Evolutionary conservation across 2,329 filamentous ascomycete species (phyloP), one percentile per base, ranked within the genome.

Genomic region (Colletotrichum cereale): DNA sequence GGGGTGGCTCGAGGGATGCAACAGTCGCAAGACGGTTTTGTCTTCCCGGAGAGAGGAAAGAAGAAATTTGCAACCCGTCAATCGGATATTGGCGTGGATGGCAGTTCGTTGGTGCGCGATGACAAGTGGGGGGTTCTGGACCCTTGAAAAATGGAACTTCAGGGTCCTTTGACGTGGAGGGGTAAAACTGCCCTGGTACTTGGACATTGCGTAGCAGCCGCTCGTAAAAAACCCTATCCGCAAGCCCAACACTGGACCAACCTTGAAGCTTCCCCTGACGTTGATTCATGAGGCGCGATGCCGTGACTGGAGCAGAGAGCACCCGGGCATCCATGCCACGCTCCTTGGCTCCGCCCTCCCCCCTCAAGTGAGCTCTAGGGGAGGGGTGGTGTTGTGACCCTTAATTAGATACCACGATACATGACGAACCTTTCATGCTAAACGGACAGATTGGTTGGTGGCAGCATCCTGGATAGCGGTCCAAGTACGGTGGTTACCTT

Each of bases 131-230:
- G 64, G 63, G 42, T 29, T 50, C 68, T 71, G 57, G 68, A 71
- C 68, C 68, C 68, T 71, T 71, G 68, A 67, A 71, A 71, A 68
- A 57, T 71, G 68, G 68, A 71, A 71, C 68, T 71, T 71, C 68
- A 71, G 68, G 68, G 68, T 71, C 68, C 65, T 62, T 53, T 56
- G 18, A 50, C 64, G 64, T 68, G 68, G 67, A 71, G 68, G 68
- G 68, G 68, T 71, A 67, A 52, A 40, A 57, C 34, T 48, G 56
- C 50, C 55, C 48, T 53, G 38, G 56, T 31, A 26, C 21, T 55
- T 47, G 66, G 34, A 29, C 42, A 44, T 61, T 61, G 57, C 40
- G 40, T 34, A 31, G 40, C 57, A 61, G 26, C 60, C 42, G 21
- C 21, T 61, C 56, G 24, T 18, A 31, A 42, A 31, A 58, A 26